These are phyloP conservation scores for Pugionium dolabratum DNA, from an alignment of 345 rosid genomes.

Conservation along the genomic window DNA sequence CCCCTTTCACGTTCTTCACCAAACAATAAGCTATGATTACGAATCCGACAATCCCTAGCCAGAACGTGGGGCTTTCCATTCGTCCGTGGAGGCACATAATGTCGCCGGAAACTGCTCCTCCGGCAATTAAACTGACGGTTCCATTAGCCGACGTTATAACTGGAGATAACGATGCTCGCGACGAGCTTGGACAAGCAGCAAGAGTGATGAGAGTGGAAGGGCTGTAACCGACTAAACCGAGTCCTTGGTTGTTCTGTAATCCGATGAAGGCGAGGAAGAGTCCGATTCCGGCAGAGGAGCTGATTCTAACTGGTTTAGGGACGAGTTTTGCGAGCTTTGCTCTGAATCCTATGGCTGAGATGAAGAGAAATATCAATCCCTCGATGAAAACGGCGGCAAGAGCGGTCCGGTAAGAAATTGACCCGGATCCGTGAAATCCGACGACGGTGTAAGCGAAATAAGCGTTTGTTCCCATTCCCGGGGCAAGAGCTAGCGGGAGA, in stretches of 20 bases:
- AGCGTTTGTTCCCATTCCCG: slow-evolving; percentile 96
- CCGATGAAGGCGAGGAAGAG: slow-evolving; percentile 93
- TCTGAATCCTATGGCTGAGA: slow-evolving; percentile 86
- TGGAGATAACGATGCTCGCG: slow-evolving; percentile 67
- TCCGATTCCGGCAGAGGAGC: slow-evolving; percentile 93
- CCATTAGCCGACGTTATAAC: slow-evolving; percentile 65
- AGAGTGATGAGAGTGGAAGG: slow-evolving; percentile 78
- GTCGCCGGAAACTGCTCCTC: slow-evolving; percentile 64
- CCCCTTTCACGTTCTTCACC: slow-evolving; percentile 77
- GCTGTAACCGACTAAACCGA: slow-evolving; percentile 83
- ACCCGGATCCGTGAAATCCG: slow-evolving; percentile 95
- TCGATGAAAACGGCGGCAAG: slow-evolving; percentile 81
- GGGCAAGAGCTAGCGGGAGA: slow-evolving; percentile 84
- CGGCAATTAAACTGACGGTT: slow-evolving; percentile 56
- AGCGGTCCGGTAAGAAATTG: slow-evolving; percentile 69
- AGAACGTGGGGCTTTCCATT: slow-evolving; percentile 84
- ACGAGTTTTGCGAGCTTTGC: slow-evolving; percentile 79
- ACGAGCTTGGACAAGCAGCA: slow-evolving; percentile 77
- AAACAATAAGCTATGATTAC: slow-evolving; percentile 83
- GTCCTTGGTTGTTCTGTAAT: slow-evolving; percentile 76
- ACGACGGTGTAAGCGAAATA: slow-evolving; percentile 94
- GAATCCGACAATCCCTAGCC: slow-evolving; percentile 87
- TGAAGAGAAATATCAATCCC: slow-evolving; percentile 68
- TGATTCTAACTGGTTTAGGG: slow-evolving; percentile 89
- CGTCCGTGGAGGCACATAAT: slow-evolving; percentile 57